Evolutionary conservation across 306 rosid genomes (phyloP), one percentile per base, ranked within the genome.

Genomic region (Biancaea sappan): DNA sequence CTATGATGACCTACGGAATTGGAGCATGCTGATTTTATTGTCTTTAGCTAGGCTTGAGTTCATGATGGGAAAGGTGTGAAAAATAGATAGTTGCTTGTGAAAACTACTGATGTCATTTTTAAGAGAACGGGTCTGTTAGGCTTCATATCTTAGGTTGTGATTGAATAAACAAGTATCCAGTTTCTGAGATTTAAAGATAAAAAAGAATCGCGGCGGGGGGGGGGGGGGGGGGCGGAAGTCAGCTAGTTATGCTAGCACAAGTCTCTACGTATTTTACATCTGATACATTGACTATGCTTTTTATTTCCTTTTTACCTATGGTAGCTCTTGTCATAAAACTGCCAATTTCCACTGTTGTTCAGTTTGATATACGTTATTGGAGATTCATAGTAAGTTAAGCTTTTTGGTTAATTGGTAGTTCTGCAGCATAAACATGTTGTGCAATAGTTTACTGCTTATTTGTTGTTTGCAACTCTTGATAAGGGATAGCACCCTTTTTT

Each of bases 361-460:
- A 54, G 61, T 12, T 54, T 25, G 16, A 54, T 11, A 8, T 54
- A 4, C 53, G 5, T 47, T 13, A 4, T 47, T 47, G 53, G 9
- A 3, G 22, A 13, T 47, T 16, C 22, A 47, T 47, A 47, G 53
- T 3, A 4, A 0, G 53, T 8, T 19, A 21, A 51, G 28, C 57
- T 51, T 51, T 9, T 51, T 4, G 25, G 31, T 35, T 1, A 6
- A 62, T 35, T 62, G 44, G 40, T 31, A 29, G 31, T 59, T 59
- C 24, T 59, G 16, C 41, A 29, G 5, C 13, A 2, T 14, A 5
- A 2, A 5, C 3, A 19, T 19, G 26, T 38, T 79, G 22, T 67
- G 48, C 38, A 35, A 62, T 41, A 41, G 72, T 32, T 56, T 43
- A 57, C 50, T 71, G 32, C 69, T 53, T 37, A 56, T 26, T 56